A percentile compares a stretch with the other conserved stretches of the same genome.
These are phyloP conservation scores for Carallia brachiata DNA, from an alignment of 345 rosid genomes.

Conservation along the genomic window DNA sequence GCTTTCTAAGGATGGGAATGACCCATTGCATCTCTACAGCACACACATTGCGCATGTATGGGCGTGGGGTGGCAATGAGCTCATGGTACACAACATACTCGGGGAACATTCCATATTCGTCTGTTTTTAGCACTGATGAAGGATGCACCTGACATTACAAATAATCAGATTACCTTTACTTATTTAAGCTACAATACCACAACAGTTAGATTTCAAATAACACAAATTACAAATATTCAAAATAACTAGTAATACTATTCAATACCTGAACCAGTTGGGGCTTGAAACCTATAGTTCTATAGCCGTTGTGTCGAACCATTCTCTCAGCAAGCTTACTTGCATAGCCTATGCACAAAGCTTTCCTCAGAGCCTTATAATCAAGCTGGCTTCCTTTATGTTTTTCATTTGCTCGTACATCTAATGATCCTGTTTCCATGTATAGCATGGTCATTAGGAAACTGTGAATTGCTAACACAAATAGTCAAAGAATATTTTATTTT, in stretches of 20 bases:
- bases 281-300: slow-evolving; percentile 67
- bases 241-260: neutral
- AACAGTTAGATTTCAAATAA: neutral
- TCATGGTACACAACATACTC: slow-evolving; percentile 81
- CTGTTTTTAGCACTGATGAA: slow-evolving; percentile 62
- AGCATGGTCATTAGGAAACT: neutral
- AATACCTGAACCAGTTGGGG: slow-evolving; percentile 85
- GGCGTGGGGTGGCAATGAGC: slow-evolving; percentile 74
- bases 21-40: slow-evolving; percentile 74
- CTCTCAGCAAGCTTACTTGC: slow-evolving; percentile 87
- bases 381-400: slow-evolving; percentile 44
- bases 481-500: neutral
- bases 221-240: no score
- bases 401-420: slow-evolving; percentile 55
- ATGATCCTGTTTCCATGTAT: slow-evolving; percentile 47
- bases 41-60: slow-evolving; percentile 79
- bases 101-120: slow-evolving; percentile 70
- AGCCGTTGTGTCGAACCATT: slow-evolving; percentile 90
- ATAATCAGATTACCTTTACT: neutral
- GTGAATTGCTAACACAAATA: neutral
- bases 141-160: slow-evolving; percentile 69
- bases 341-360: slow-evolving; percentile 78
- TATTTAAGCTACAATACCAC: neutral
- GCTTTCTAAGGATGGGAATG: slow-evolving; percentile 58
- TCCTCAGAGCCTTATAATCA: slow-evolving; percentile 72